Base-by-base conservation (phyloP, 1,284 basidiomycete species). In the Xanthoconium separans region DNA sequence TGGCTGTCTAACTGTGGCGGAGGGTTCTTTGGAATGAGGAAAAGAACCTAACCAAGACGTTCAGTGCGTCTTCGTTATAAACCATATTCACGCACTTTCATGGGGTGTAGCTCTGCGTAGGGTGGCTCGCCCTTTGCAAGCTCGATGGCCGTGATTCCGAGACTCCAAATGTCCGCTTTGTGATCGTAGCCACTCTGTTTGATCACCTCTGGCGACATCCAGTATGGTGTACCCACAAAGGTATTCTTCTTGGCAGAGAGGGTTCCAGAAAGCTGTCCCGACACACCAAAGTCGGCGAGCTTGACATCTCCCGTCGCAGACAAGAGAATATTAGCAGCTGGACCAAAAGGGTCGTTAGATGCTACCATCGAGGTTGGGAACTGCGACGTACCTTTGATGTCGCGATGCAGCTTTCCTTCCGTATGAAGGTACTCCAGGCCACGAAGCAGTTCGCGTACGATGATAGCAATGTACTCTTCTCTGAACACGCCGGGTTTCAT, bases 131-230 rank as follows among this genome's bases (percentile, higher is more conserved):
- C 96, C 73, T 91, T 95, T 1, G 96, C 96, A 61, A 99, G 78
- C 72, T 99, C 96, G 63, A 99, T 98, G 12, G 95, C 93, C 6
- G 96, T 98, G 69, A 99, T 99, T 6, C 93, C 93, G 61, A 96
- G 75, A 71, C 89, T 93, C 95, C 95, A 97, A 48, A 99, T 98
- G 71, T 99, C 96, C 12, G 96, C 96, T 70, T 98, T 98, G 72
- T 95, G 91, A 67, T 98, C 96, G 72, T 99, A 99, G 9, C 97
- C 97, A 58, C 93, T 96, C 75, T 99, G 96, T 74, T 98, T 98
- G 79, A 99, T 98, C 22, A 99, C 96, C 71, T 99, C 96, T 8
- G 96, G 96, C 22, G 93, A 95, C 96, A 99, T 99, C 95, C 95
- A 97, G 69, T 95, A 96, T 2, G 93, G 93, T 15, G 95, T 96